Evolutionary conservation across 345 rosid species (phyloP).

Genomic region (Citrus cavaleriei): DNA sequence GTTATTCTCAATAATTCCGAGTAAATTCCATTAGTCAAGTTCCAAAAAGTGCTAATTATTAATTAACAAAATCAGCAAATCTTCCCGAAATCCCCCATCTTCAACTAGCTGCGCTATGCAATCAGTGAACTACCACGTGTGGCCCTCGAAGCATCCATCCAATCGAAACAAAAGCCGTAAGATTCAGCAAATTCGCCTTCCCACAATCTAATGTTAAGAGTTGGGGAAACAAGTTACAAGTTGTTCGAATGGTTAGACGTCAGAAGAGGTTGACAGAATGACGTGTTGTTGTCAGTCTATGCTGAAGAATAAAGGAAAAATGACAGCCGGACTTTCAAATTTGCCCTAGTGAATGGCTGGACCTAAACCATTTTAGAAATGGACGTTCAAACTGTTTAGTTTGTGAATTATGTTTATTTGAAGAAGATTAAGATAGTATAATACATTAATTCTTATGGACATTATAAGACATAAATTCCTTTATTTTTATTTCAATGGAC

Average conservation of each 20-base stretch:
- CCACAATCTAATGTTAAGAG: background rate
- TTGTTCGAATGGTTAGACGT: background rate
- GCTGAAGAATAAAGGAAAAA: background rate
- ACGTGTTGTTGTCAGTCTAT: background rate
- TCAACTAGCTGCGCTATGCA: background rate
- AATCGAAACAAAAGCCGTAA: background rate
- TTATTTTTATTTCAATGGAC: no score
- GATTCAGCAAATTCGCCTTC: background rate
- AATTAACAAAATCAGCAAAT: background rate
- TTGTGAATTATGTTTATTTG: background rate
- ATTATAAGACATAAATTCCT: no score
- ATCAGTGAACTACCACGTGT: slow-evolving; percentile 10
- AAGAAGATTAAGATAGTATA: background rate
- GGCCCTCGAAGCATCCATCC: background rate
- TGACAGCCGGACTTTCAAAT: background rate
- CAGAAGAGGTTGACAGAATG: background rate
- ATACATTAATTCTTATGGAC: no score
- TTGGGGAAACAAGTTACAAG: background rate
- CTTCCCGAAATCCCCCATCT: slow-evolving; percentile 7
- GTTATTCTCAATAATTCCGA: background rate
- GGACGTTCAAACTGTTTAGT: background rate
- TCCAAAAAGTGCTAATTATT: background rate
- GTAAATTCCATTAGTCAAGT: background rate
- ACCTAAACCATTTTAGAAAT: background rate
- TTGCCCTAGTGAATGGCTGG: no score